These are phyloP conservation scores for Mucor sp. DNA, from an alignment of 371 early-diverging fungal genomes.

Conservation along the genomic window DNA sequence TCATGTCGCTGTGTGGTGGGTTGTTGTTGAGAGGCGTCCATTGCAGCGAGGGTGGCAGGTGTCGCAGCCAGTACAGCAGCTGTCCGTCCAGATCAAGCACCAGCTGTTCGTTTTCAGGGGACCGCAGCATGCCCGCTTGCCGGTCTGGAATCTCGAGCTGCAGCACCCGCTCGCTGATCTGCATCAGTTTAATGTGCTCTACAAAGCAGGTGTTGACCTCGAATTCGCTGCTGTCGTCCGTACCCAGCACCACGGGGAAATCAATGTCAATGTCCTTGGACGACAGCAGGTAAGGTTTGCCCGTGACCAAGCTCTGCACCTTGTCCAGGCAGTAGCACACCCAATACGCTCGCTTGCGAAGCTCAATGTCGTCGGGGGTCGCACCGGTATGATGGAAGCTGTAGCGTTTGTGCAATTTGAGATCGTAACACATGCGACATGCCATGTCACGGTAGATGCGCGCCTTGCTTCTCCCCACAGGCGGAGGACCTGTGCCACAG, in stretches of 20 bases:
- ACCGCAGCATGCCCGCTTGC: constrained; percentile 13
- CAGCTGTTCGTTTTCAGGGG: constrained; percentile 18
- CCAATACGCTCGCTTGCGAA: constrained; percentile 34
- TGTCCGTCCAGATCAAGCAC: constrained; percentile 27
- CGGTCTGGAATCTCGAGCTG: constrained; percentile 21
- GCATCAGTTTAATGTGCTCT: constrained; percentile 30
- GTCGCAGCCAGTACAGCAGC: constrained; percentile 18
- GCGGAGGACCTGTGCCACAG: constrained; percentile 10
- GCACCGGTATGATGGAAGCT: constrained; percentile 10
- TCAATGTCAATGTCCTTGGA: constrained; percentile 25
- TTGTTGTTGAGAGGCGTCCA: constrained; percentile 28
- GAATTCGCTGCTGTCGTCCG: constrained; percentile 26
- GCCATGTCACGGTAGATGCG: constrained; percentile 33
- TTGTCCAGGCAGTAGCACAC: constrained; percentile 36
- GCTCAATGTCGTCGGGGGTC: constrained; percentile 18
- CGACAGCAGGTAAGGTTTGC: constrained; percentile 23
- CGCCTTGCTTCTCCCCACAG: neutral
- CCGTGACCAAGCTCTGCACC: constrained; percentile 19
- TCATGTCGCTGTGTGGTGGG: constrained; percentile 9
- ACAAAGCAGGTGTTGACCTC: constrained; percentile 32
- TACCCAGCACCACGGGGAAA: constrained; percentile 27
- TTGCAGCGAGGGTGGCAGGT: constrained; percentile 26
- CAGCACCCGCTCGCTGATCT: constrained; percentile 26
- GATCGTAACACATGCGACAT: constrained; percentile 33
- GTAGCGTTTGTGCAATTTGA: constrained; percentile 26